Evolutionary conservation across 768 basidiomycete species (phyloP), one percentile per base, ranked within the genome.

Genomic region (Sarcodon aspratus): DNA sequence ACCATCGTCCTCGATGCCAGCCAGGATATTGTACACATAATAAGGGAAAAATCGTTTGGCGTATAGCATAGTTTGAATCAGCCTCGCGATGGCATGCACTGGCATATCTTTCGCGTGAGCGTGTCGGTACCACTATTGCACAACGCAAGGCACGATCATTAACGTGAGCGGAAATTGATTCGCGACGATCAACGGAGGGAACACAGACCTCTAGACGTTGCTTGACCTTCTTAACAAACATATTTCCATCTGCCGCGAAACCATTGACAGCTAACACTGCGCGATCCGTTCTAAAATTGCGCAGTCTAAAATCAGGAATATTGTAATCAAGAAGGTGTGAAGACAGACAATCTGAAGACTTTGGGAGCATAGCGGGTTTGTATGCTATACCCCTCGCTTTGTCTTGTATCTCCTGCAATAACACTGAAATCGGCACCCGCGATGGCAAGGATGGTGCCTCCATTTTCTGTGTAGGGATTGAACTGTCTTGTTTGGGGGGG

Each of bases 51-150:
- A 95, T 47, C 95, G 83, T 54, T 86, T 85, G 36, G 77, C 85
- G 64, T 99, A 99, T 27, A 99, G 77, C 90, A 98, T 95, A 13
- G 94, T 96, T 65, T 98, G 95, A 50, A 99, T 94, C 59, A 99
- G 75, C 50, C 96, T 81, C n/a, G 96, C 96, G 61, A 99, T 96
- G 21, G 93, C 83, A 53, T 85, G 84, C 35, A 99, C 75, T n/a
- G 91, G 83, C 89, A 97, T 97, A 57, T 92, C 90, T 67, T 96
- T 96, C 53, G 90, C 78, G 67, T 99, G 95, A 9, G 92, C 93
- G 66, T 97, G 93, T 49, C 85, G 79, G 67, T 98, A 99, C 94
- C 93, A 98, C 94, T 98, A 54, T 8, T 42, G 9, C 48, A 44
- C 21, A 18, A 10, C 35, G 45, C 50, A 46, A 35, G 48, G 44